Conservation (phyloP, 2,329 filamentous ascomycete species). For the Colletotrichum sp. region DNA sequence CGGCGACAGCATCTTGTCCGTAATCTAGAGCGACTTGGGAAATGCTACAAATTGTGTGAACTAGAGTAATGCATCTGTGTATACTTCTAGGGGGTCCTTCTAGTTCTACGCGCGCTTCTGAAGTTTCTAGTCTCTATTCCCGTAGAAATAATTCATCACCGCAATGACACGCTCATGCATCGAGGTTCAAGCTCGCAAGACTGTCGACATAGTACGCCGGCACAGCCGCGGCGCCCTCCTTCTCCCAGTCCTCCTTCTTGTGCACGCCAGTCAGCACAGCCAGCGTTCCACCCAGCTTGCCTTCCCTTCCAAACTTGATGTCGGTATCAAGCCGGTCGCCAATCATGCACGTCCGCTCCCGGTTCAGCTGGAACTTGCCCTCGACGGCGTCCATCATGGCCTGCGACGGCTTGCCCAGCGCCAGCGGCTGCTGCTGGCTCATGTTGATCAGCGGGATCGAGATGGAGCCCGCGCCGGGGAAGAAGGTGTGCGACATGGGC, state of each 20-base stretch:
- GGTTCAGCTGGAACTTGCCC: conserved; percentile 90
- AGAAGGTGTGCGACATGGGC: conserved; percentile 80
- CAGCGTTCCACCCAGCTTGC: conserved; percentile 87
- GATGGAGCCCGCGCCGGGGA: conserved; percentile 89
- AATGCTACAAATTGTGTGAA: background rate
- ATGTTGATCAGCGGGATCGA: conserved; percentile 80
- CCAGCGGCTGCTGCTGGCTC: conserved; percentile 70
- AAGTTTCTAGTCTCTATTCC: background rate
- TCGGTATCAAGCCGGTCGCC: conserved; percentile 94
- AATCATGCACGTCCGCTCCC: conserved; percentile 89
- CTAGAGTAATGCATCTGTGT: conserved; percentile 5
- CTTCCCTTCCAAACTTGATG: conserved; percentile 93
- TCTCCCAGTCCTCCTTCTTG: conserved; percentile 83
- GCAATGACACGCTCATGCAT: background rate
- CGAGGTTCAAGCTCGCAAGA: conserved; percentile 71
- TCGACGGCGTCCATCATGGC: conserved; percentile 99
- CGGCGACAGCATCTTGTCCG: background rate
- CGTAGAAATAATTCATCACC: background rate
- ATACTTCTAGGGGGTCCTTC: background rate
- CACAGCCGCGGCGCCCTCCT: conserved; percentile 68
- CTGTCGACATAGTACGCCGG: conserved; percentile 86
- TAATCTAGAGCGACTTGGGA: conserved; percentile 22
- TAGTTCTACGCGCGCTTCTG: background rate
- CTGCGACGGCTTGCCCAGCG: conserved; percentile 93
- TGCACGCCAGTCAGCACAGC: conserved; percentile 90